Evolutionary conservation across 1,139 yeast species (phyloP), one percentile per base, ranked within the genome.

Genomic region (Komagataea norvegica): DNA sequence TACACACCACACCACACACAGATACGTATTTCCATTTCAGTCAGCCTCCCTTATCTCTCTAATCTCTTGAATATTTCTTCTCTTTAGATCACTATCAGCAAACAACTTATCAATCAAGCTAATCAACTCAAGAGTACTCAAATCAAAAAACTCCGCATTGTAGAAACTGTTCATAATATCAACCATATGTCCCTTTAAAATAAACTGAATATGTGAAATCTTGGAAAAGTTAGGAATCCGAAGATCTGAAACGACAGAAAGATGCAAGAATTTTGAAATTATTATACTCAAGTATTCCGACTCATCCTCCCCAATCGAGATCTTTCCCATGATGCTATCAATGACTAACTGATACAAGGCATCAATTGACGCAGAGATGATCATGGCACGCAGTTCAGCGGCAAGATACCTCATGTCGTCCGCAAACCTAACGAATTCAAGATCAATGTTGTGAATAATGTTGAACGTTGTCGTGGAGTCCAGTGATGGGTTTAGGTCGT

Each of bases 121-220:
- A 4, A 78, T 67, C 39, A 89, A 62, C 58, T 88, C 96, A 2
- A 68, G 64, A 0, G 93, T 77, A 8, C 74, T 64, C 42, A 85
- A 72, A 49, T 87, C 88, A 45, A 70, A 84, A 43, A 86, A 75
- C 38, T 79, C 82, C 13, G 89, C 93, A 44, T 77, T 77, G 52
- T 80, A 81, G 51, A 81, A 83, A 52, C 76, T 57, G 22, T 75
- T 82, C 70, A 81, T 71, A 34, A 88, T 87, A 30, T 78, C 82
- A 25, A 70, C 77, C 56, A 88, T 62, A 49, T 79, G 83, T 37
- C 67, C 66, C 24, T 67, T 69, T 36, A 82, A 55, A 29, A 82
- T 57, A 35, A 66, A 60, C 31, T 62, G 58, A 22, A 73, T 55
- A 50, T 75, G 77, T 11, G 54, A 55, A 29, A 76, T 52, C 47